These are phyloP conservation scores for Daldinia bambusicola DNA, from an alignment of 495 filamentous ascomycete genomes.

Conservation along the genomic window DNA sequence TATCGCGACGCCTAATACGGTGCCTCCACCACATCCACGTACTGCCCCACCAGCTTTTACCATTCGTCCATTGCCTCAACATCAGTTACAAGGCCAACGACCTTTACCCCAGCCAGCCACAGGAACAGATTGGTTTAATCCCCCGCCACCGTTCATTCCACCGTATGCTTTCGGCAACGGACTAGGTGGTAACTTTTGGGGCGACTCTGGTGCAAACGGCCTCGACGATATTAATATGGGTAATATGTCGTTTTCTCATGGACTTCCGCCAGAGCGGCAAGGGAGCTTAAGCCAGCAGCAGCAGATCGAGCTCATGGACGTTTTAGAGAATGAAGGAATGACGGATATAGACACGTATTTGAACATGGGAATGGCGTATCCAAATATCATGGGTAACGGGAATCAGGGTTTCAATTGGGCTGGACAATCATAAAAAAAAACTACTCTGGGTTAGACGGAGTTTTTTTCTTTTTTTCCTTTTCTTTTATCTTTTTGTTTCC, in stretches of 20 bases:
- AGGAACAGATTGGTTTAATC: constrained; percentile 56
- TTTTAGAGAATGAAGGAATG: constrained; percentile 71
- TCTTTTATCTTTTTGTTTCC: background rate
- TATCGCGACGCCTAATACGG: constrained; percentile 31
- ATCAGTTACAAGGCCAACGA: constrained; percentile 51
- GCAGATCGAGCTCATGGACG: constrained; percentile 75
- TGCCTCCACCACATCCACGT: constrained; percentile 41
- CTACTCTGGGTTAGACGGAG: background rate
- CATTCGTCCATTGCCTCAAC: constrained; percentile 51
- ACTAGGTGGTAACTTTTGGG: constrained; percentile 57
- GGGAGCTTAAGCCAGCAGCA: constrained; percentile 76
- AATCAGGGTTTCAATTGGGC: constrained; percentile 42
- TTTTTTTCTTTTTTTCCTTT: background rate
- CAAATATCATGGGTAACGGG: constrained; percentile 33
- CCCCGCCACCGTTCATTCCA: constrained; percentile 65
- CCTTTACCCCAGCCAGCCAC: constrained; percentile 50
- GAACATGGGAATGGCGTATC: constrained; percentile 51
- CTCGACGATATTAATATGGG: constrained; percentile 45
- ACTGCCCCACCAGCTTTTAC: constrained; percentile 49
- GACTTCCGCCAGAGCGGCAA: constrained; percentile 57
- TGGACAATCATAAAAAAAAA: constrained; percentile 3
- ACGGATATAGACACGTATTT: constrained; percentile 70
- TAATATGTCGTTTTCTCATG: constrained; percentile 43
- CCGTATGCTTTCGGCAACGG: constrained; percentile 56
- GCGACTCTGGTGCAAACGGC: constrained; percentile 53